These are phyloP conservation scores for Tuber aestivum DNA, from an alignment of 495 filamentous ascomycete genomes.

Conservation along the genomic window DNA sequence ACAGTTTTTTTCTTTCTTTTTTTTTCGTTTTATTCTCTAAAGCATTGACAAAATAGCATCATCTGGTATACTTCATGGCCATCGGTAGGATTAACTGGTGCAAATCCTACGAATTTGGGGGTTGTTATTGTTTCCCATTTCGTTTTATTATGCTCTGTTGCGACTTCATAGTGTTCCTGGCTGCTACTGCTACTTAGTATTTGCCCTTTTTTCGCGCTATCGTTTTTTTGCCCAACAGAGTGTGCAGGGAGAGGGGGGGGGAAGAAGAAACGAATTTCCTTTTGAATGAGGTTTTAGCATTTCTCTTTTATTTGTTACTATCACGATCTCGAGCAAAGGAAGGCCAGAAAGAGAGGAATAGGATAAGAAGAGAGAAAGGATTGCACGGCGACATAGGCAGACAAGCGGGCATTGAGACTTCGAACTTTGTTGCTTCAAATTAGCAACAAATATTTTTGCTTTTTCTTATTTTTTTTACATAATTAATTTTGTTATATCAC, in stretches of 20 bases:
- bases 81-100: neutral
- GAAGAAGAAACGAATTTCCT: conserved; percentile 1
- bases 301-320: neutral
- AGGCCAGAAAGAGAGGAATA: neutral
- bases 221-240: neutral
- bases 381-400: neutral
- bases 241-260: neutral
- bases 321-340: conserved; percentile 23
- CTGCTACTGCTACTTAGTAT: neutral
- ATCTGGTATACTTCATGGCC: conserved; percentile 10
- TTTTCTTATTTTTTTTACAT: neutral
- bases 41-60: conserved; percentile 32
- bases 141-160: neutral
- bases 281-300: neutral
- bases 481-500: neutral
- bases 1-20: conserved; percentile 15
- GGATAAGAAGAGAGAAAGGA: neutral
- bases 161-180: neutral
- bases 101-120: neutral
- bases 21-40: conserved; percentile 15
- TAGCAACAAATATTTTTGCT: neutral
- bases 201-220: neutral
- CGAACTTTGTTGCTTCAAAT: neutral
- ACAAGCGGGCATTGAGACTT: neutral
- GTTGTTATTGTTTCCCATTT: neutral